phyloP scores from a whole-genome alignment of 78 protist species.

The Dictyostelium intermedium region DNA sequence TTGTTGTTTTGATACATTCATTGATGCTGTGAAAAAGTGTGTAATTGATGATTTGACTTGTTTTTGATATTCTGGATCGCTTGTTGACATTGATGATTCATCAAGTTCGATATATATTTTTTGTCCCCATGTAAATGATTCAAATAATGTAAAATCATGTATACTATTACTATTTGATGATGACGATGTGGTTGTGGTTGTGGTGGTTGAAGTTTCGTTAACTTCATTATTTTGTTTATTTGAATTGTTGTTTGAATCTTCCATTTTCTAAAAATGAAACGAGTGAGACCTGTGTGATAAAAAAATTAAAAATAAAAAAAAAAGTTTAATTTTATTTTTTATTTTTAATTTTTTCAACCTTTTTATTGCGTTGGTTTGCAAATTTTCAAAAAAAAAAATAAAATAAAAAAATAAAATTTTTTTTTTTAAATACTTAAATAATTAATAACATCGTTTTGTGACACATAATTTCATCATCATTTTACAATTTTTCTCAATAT shows the following conservation, averaged over 20 bases:
- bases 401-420: too few species aligned
- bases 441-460: neutral
- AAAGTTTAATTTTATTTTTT: neutral
- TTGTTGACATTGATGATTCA: neutral
- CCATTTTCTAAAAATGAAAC: neutral
- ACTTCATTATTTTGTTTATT: neutral
- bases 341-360: neutral
- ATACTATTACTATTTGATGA: neutral
- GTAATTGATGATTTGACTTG: constrained; percentile 16
- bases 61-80: constrained; percentile 47
- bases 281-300: neutral
- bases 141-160: constrained; percentile 25
- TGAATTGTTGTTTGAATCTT: neutral
- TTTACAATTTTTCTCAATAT: neutral
- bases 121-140: constrained; percentile 54
- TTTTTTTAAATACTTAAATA: too few species aligned
- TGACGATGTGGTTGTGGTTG: neutral
- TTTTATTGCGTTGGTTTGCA: neutral
- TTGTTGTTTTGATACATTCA: constrained; percentile 15
- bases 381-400: too few species aligned
- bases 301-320: neutral
- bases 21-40: constrained; percentile 23
- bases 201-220: neutral
- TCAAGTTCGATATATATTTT: constrained; percentile 44
- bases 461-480: neutral